These are phyloP conservation scores for Ganoderma lucidum DNA, from an alignment of 1,284 basidiomycete genomes.

Conservation along the genomic window DNA sequence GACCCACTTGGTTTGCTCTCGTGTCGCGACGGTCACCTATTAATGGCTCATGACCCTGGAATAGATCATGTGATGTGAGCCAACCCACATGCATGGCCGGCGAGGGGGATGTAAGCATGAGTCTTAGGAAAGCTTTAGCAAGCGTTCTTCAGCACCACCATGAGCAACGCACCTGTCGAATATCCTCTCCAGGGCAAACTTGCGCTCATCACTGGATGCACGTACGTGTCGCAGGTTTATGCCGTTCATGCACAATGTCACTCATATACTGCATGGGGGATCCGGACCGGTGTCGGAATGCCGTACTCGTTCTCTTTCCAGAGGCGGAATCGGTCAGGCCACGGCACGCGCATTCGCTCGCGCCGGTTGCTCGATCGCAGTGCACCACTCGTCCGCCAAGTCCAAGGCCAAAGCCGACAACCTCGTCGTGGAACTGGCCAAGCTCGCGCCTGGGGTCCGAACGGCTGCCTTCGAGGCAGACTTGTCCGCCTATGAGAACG, in stretches of 20 bases:
- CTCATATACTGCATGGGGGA: not conserved
- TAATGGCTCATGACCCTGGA: not conserved
- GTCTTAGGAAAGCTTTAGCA: not conserved
- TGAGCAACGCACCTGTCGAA: not conserved
- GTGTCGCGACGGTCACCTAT: not conserved
- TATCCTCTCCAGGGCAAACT: conserved; percentile 32
- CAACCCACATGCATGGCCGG: not conserved
- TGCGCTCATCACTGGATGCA: conserved; percentile 42
- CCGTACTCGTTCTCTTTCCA: conserved; percentile 27
- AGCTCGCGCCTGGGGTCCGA: conserved; percentile 43
- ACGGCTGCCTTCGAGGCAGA: conserved; percentile 56
- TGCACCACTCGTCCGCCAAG: conserved; percentile 54
- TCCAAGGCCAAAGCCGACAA: conserved; percentile 44
- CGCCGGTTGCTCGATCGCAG: conserved; percentile 57
- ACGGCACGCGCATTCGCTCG: conserved; percentile 54
- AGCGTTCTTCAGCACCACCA: not conserved
- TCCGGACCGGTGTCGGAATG: not conserved
- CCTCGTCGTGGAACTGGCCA: conserved; percentile 48
- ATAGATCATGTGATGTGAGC: not conserved
- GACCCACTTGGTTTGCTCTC: not conserved
- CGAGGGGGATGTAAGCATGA: not conserved
- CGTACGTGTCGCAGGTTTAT: conserved; percentile 38
- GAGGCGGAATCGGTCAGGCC: conserved; percentile 61
- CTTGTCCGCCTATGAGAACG: conserved; percentile 52
- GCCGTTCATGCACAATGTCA: not conserved